These are phyloP conservation scores for Quercus gilva DNA, from an alignment of 306 rosid genomes.

Conservation along the genomic window DNA sequence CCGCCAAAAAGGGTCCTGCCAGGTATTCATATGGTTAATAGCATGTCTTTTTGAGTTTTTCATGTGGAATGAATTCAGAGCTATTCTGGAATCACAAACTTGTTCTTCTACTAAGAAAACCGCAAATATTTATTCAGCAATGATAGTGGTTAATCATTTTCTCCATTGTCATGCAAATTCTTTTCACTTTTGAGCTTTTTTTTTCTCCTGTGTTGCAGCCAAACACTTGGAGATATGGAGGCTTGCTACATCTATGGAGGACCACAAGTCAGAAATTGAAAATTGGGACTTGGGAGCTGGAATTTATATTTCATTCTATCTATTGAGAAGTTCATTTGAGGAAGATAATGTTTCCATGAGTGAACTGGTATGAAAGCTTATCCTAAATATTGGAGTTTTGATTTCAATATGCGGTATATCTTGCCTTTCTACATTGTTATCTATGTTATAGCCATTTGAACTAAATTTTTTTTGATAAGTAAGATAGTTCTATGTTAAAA, in stretches of 20 bases:
- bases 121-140: background rate
- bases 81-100: background rate
- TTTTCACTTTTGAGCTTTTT: conserved; percentile 8
- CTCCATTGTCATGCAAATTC: background rate
- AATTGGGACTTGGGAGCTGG: conserved; percentile 99
- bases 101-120: background rate
- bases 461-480: too few relatives aligned
- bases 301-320: conserved; percentile 79
- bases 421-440: background rate
- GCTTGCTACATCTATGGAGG: conserved; percentile 82
- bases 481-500: too few relatives aligned
- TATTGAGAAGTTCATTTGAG: conserved; percentile 68
- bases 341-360: conserved; percentile 52
- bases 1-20: too few relatives aligned
- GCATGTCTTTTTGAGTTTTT: background rate
- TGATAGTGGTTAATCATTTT: background rate
- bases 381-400: background rate
- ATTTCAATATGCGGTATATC: background rate
- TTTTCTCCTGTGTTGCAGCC: conserved; percentile 43
- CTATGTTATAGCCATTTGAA: background rate
- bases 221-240: conserved; percentile 80
- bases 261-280: conserved; percentile 89
- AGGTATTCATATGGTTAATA: too few relatives aligned
- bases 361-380: conserved; percentile 54
- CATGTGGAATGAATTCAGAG: background rate